Conservation (phyloP, 345 rosid species). For the Isatis tinctoria region DNA sequence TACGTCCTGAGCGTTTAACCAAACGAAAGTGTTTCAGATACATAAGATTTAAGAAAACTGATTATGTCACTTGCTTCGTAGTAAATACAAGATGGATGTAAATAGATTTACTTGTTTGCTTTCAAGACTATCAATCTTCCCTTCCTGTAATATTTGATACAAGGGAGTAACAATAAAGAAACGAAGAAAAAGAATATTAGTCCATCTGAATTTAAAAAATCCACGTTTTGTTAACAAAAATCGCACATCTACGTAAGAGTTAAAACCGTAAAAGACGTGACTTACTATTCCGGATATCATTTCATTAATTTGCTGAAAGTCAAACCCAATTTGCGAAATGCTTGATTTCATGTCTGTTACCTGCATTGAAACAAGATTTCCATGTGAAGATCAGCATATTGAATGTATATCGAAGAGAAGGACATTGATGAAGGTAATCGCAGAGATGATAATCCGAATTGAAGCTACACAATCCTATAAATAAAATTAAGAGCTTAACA, state of each 20-base stretch:
- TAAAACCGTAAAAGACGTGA: constrained; percentile 6
- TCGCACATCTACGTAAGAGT: not conserved
- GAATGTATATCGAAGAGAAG: not conserved
- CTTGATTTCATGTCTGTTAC: constrained; percentile 64
- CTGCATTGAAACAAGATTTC: constrained; percentile 38
- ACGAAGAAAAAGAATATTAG: not conserved
- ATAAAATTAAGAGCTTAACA: not conserved
- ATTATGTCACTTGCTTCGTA: not conserved
- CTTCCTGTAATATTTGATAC: constrained; percentile 53
- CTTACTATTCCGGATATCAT: constrained; percentile 85
- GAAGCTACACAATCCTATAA: not conserved
- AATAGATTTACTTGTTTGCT: constrained; percentile 59
- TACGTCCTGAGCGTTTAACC: constrained; percentile 45
- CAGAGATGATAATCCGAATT: not conserved
- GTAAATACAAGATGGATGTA: not conserved
- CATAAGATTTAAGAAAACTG: not conserved
- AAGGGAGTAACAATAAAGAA: not conserved
- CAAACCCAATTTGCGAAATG: constrained; percentile 76
- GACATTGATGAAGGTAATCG: not conserved
- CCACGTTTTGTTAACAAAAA: not conserved
- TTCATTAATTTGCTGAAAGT: constrained; percentile 56
- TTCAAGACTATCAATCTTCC: constrained; percentile 70
- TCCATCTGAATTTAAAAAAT: not conserved
- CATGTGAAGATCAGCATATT: constrained; percentile 12
- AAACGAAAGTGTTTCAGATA: not conserved